Evolutionary conservation across 169 alveolate genomes (phyloP), one percentile per base, ranked within the genome.

Genomic region (Plasmodium fragile): DNA sequence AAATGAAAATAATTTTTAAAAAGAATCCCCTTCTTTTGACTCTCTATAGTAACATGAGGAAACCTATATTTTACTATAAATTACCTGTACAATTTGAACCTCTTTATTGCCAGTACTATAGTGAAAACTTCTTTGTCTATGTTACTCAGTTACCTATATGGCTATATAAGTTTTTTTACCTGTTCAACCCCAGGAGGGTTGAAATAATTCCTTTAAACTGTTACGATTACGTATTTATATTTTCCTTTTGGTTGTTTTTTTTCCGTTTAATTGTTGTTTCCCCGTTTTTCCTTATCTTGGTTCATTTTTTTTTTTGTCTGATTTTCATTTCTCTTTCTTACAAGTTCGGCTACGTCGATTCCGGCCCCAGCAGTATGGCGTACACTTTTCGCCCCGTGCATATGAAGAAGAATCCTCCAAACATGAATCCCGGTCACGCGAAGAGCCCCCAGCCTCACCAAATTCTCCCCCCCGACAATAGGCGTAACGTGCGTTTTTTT

Each of bases 51-150:
- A 92, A 94, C 81, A 71, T 83, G 39, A 83, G 91, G 30, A 95
- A 90, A 30, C 97, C 96, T 13, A 18, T 83, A 36, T 79, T 72
- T 72, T 82, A 80, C 82, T 96, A 96, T 95, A 84, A 79, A 22
- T 93, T 96, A 22, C 96, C 97, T 52, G 10, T 45, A 53, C 94
- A 96, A 52, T 93, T 96, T 69, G 97, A 96, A 36, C 93, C 96
- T 55, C 36, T 95, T 49, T 96, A 96, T 84, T 89, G 94, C 30
- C 94, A 89, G 34, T 89, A 89, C 71, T 89, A 89, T 52, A 79
- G 78, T 41, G 90, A 80, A 45, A 89, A 89, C 34, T 89, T 89
- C 72, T 89, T 49, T 49, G 89, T 79, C 4, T 89, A 89, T 79
- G 53, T 80, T 0, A 89, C 59, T 10, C 41, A 53, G 28, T 43